Conservation (phyloP, 768 basidiomycete genomes). For the Phallus indusiatus region DNA sequence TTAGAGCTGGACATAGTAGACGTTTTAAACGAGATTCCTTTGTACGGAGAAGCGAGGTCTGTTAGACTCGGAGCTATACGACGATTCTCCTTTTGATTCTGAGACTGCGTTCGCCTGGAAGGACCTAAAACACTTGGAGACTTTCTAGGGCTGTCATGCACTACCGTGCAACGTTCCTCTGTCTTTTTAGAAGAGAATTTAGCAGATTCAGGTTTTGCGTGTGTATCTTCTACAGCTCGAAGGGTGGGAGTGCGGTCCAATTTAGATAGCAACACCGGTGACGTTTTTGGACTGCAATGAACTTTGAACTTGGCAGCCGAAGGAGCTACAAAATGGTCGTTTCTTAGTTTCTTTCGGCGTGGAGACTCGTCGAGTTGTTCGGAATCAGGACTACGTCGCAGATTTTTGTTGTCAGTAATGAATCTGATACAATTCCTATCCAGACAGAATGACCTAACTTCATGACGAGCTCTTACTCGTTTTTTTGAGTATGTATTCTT, state of each 20-base stretch:
- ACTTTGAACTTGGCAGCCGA: too few relatives aligned
- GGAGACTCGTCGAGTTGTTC: not conserved
- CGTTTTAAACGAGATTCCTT: not conserved
- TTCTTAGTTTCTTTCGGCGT: not conserved
- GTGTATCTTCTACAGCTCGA: too few relatives aligned
- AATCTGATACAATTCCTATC: not conserved
- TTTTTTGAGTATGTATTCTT: conserved; percentile 7
- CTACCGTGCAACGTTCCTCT: not conserved
- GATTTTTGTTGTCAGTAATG: not conserved
- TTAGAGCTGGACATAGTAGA: not conserved
- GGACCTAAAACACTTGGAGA: not conserved
- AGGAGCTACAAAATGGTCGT: not conserved
- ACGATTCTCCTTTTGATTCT: conserved; percentile 6
- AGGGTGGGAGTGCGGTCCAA: too few relatives aligned
- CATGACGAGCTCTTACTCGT: not conserved
- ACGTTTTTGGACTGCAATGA: too few relatives aligned
- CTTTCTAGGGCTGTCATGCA: not conserved
- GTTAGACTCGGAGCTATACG: not conserved
- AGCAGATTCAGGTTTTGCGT: not conserved
- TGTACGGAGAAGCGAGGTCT: not conserved
- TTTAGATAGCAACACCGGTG: too few relatives aligned
- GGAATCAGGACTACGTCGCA: not conserved
- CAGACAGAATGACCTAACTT: not conserved
- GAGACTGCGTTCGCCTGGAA: not conserved
- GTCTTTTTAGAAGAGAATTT: not conserved